Percentiles rank a stretch among this genome's conserved stretches.
Conservation (phyloP, 1,284 basidiomycete genomes). For the Ganoderma resinaceum region DNA sequence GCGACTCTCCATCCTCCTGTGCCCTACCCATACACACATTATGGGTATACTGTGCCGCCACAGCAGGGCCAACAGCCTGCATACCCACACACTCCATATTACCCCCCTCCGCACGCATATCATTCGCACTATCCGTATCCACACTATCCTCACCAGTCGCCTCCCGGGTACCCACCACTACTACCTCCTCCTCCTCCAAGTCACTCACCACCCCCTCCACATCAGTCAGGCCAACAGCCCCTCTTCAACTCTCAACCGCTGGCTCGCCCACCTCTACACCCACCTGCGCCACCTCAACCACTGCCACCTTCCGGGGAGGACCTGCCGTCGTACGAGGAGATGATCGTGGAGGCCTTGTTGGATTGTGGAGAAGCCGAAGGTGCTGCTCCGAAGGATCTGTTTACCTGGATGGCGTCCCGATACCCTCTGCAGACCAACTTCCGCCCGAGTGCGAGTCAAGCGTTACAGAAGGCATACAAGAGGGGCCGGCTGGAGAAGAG, state of each 20-base stretch:
- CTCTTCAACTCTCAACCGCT: conserved; percentile 25
- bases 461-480: conserved; percentile 82
- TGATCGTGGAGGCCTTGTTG: conserved; percentile 80
- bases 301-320: conserved; percentile 56
- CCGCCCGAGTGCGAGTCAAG: conserved; percentile 83
- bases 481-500: conserved; percentile 79
- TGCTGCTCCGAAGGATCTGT: conserved; percentile 78
- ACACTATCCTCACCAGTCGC: conserved; percentile 47
- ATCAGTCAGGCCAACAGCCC: conserved; percentile 16
- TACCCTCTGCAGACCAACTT: conserved; percentile 89
- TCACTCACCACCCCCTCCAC: conserved; percentile 21
- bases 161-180: conserved; percentile 21
- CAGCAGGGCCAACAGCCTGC: conserved; percentile 48
- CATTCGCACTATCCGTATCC: conserved; percentile 36
- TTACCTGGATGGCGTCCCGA: conserved; percentile 77
- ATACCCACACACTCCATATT: conserved; percentile 70
- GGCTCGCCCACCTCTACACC: conserved; percentile 30
- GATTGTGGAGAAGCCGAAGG: conserved; percentile 73
- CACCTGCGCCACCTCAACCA: conserved; percentile 36
- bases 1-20: conserved; percentile 26
- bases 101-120: conserved; percentile 37
- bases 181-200: conserved; percentile 21
- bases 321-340: conserved; percentile 84
- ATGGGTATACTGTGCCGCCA: conserved; percentile 33
- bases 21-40: conserved; percentile 40